Evolutionary conservation across 192 early-diverging fungal genomes (phyloP).

Genomic region (Podila epigama): DNA sequence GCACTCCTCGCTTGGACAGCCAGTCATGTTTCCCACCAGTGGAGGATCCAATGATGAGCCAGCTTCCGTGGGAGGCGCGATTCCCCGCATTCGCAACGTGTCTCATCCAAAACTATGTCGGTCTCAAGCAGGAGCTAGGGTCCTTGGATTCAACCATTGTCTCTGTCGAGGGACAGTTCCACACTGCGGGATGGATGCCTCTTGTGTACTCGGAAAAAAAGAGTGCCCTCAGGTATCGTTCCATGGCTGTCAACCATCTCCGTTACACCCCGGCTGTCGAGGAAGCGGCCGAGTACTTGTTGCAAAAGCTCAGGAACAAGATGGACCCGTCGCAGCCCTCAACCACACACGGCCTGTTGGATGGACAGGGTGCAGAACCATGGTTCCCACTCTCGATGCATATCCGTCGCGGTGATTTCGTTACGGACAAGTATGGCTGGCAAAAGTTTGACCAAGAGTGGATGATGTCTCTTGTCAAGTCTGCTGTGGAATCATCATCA

Average conservation of each 20-base stretch:
- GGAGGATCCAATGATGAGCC: conserved; percentile 4
- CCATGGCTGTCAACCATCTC: conserved; percentile 4
- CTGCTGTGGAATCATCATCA: background rate
- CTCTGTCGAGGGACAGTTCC: conserved; percentile 29
- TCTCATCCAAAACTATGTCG: conserved; percentile 30
- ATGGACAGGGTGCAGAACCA: background rate
- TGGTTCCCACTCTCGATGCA: conserved; percentile 32
- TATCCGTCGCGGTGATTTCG: conserved; percentile 28
- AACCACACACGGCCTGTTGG: background rate
- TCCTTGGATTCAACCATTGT: background rate
- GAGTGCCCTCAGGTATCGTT: conserved; percentile 6
- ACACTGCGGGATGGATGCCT: conserved; percentile 31
- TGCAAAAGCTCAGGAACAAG: background rate
- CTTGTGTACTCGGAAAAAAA: background rate
- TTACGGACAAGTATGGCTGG: conserved; percentile 17
- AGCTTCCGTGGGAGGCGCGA: conserved; percentile 16
- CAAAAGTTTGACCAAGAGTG: conserved; percentile 11
- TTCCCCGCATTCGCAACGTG: conserved; percentile 25
- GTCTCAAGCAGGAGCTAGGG: conserved; percentile 13
- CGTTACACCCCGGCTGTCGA: conserved; percentile 13
- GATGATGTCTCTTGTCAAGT: conserved; percentile 15
- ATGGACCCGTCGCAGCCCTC: background rate
- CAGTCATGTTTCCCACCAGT: conserved; percentile 1
- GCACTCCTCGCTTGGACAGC: background rate
- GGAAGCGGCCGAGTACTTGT: conserved; percentile 16